phyloP scores from a whole-genome alignment of 2,329 filamentous ascomycete genomes.

The Aspergillus glaucus region DNA sequence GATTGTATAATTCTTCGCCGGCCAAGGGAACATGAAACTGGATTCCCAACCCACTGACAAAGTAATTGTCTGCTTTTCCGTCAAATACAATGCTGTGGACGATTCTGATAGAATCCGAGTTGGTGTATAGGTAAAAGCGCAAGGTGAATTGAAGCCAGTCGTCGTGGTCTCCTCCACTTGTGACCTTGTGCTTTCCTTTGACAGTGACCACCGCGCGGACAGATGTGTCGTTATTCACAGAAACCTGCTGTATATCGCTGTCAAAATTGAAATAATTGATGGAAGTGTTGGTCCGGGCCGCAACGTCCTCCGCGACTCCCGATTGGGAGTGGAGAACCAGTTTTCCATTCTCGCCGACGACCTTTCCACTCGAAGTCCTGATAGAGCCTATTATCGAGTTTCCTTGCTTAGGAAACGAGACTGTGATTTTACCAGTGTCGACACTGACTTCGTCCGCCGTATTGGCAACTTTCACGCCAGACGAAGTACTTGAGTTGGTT shows the following conservation, averaged over 20 bases:
- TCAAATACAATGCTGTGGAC: constrained; percentile 55
- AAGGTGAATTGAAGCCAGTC: constrained; percentile 51
- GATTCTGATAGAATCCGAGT: constrained; percentile 50
- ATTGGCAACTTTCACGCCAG: not conserved
- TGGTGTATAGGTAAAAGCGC: constrained; percentile 55
- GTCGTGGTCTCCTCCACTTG: constrained; percentile 28
- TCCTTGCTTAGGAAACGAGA: constrained; percentile 41
- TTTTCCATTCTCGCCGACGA: constrained; percentile 41
- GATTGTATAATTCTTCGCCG: constrained; percentile 50
- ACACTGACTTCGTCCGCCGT: constrained; percentile 26
- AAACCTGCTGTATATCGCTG: constrained; percentile 48
- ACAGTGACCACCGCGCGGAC: constrained; percentile 46
- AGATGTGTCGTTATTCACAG: constrained; percentile 39
- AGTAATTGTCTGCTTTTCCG: constrained; percentile 43
- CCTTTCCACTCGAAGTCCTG: constrained; percentile 36
- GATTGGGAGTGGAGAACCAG: constrained; percentile 51
- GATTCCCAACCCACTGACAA: constrained; percentile 44
- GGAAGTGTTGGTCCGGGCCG: constrained; percentile 32
- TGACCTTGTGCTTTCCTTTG: constrained; percentile 32
- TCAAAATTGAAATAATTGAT: constrained; percentile 37
- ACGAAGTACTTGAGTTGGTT: not conserved
- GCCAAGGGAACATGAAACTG: constrained; percentile 42
- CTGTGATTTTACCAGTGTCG: constrained; percentile 41
- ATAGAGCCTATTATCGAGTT: constrained; percentile 36
- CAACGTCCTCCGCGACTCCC: constrained; percentile 36